A percentile compares a stretch with the other conserved stretches of the same genome.
These are phyloP conservation scores for Primulina eburnea DNA, from an alignment of 257 asterid genomes.

Conservation along the genomic window DNA sequence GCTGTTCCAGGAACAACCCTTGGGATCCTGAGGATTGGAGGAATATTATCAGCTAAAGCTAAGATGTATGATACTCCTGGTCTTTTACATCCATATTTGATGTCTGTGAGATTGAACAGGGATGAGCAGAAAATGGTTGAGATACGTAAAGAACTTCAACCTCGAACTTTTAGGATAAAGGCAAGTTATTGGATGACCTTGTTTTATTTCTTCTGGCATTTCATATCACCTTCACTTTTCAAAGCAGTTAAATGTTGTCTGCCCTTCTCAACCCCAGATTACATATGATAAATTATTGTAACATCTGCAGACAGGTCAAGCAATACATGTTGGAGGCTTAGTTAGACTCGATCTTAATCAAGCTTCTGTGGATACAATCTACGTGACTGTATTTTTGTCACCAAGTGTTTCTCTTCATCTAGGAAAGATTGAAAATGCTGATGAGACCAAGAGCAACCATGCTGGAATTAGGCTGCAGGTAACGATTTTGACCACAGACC, in stretches of 20 bases:
- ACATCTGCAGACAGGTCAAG: constrained; percentile 77
- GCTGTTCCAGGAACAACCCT: constrained; percentile 93
- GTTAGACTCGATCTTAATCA: constrained; percentile 71
- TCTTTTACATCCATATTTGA: constrained; percentile 77
- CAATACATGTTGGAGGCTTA: constrained; percentile 75
- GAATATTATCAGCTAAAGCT: constrained; percentile 89
- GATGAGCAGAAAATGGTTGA: constrained; percentile 94
- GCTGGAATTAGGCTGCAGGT: constrained; percentile 90
- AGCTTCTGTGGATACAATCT: constrained; percentile 80
- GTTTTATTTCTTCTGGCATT: constrained; percentile 3
- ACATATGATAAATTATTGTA: constrained; percentile 8
- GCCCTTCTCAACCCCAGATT: neutral
- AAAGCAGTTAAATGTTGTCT: neutral
- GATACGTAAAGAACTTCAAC: constrained; percentile 90
- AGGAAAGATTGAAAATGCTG: constrained; percentile 85
- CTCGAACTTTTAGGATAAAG: constrained; percentile 80
- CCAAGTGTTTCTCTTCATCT: constrained; percentile 74
- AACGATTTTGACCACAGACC: constrained; percentile 24
- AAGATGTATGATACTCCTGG: constrained; percentile 98
- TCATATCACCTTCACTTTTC: neutral
- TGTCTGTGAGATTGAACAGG: constrained; percentile 79
- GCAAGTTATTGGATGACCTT: constrained; percentile 37
- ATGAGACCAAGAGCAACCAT: constrained; percentile 72
- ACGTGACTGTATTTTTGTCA: constrained; percentile 77
- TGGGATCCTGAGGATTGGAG: constrained; percentile 88